Evolutionary conservation across 108 stramenopile genomes (phyloP).

Genomic region (Cylindrotheca fusiformis): DNA sequence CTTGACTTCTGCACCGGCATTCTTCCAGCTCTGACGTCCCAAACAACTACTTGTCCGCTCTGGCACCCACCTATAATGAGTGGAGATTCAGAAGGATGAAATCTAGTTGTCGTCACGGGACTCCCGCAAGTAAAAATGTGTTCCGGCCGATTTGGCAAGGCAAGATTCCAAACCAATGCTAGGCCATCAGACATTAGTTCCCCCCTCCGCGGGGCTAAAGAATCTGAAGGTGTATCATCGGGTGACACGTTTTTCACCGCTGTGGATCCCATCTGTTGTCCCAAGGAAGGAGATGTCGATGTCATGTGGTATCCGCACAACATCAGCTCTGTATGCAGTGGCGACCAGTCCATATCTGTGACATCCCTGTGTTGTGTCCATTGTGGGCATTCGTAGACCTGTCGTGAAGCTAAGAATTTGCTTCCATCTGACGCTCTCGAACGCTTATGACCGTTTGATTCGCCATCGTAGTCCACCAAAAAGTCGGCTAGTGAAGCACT

Average conservation of each 20-base stretch:
- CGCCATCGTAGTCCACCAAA: slow-evolving; percentile 64
- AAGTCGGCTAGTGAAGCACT: slow-evolving; percentile 58
- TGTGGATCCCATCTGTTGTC: slow-evolving; percentile 34
- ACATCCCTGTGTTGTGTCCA: slow-evolving; percentile 72
- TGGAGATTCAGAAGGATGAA: slow-evolving; percentile 83
- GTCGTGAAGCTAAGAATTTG: slow-evolving; percentile 54
- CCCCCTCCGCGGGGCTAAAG: slow-evolving; percentile 47
- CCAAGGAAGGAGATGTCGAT: slow-evolving; percentile 27
- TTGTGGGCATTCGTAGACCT: slow-evolving; percentile 61
- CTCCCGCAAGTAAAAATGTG: slow-evolving; percentile 84
- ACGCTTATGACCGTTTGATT: slow-evolving; percentile 31
- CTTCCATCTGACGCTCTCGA: slow-evolving; percentile 39
- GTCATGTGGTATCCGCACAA: slow-evolving; percentile 67
- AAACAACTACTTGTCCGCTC: slow-evolving; percentile 81
- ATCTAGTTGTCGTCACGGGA: slow-evolving; percentile 64
- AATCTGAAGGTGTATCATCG: slow-evolving; percentile 66
- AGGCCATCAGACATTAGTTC: slow-evolving; percentile 68
- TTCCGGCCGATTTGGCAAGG: slow-evolving; percentile 83
- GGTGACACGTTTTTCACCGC: slow-evolving; percentile 52
- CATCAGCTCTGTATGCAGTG: slow-evolving; percentile 75
- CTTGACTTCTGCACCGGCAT: slow-evolving; percentile 79
- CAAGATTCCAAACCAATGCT: slow-evolving; percentile 76
- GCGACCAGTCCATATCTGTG: slow-evolving; percentile 86
- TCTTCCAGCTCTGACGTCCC: slow-evolving; percentile 83
- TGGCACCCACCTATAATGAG: slow-evolving; percentile 80